Conservation (phyloP, 140 eudicot genomes). For the Senecio squalidus region DNA sequence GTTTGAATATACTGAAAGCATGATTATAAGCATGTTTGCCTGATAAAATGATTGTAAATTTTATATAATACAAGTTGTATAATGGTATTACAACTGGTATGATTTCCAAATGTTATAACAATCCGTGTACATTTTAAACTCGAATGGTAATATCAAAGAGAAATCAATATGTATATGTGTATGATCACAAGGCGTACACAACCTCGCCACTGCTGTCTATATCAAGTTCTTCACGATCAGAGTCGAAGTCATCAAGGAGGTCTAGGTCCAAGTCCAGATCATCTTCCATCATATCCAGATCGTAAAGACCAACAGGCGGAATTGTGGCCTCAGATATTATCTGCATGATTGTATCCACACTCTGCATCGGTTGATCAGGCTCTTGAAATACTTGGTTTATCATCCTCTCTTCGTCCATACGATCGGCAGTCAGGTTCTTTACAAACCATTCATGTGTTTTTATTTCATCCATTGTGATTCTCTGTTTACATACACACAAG, state of each 20-base stretch:
- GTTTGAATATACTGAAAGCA: not conserved
- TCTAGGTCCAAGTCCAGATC: slow-evolving; percentile 33
- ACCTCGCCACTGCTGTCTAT: slow-evolving; percentile 78
- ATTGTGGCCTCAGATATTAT: slow-evolving; percentile 89
- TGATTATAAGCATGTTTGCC: not conserved
- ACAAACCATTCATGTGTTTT: slow-evolving; percentile 71
- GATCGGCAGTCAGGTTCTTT: slow-evolving; percentile 75
- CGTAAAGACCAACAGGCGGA: slow-evolving; percentile 59
- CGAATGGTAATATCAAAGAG: not conserved
- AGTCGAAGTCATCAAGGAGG: slow-evolving; percentile 61
- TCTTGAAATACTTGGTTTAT: slow-evolving; percentile 60
- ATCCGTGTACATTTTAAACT: slow-evolving; percentile 8
- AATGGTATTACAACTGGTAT: slow-evolving; percentile 1
- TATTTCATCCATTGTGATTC: slow-evolving; percentile 82
- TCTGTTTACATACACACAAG: slow-evolving; percentile 36
- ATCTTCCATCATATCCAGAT: slow-evolving; percentile 72
- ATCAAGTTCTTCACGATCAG: slow-evolving; percentile 48
- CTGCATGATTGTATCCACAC: slow-evolving; percentile 72
- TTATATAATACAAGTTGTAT: not conserved
- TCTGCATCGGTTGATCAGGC: slow-evolving; percentile 85
- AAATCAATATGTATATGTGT: slow-evolving; percentile 5
- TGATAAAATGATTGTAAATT: not conserved
- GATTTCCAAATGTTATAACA: slow-evolving; percentile 12
- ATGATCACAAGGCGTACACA: slow-evolving; percentile 46
- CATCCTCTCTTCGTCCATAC: slow-evolving; percentile 51